Percentiles rank a stretch among this genome's conserved stretches.
These are phyloP conservation scores for Pleurotus platypus DNA, from an alignment of 768 basidiomycete genomes.

Conservation along the genomic window DNA sequence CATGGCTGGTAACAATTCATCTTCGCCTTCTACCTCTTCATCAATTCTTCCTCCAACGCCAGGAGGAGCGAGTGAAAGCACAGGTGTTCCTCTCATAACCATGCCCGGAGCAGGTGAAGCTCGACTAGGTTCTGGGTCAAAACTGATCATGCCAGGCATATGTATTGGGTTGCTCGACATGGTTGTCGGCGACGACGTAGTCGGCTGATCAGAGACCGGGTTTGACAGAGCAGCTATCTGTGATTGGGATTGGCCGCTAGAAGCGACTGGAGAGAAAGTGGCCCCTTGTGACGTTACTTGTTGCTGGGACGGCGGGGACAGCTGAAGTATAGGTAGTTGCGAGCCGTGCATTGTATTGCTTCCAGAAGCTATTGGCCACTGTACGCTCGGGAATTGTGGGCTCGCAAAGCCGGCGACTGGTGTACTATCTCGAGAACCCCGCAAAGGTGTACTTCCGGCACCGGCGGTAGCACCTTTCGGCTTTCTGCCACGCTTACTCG, in stretches of 20 bases:
- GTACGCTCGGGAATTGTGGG: slow-evolving; percentile 33
- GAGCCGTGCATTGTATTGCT: slow-evolving; percentile 7
- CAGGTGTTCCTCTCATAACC: slow-evolving; percentile 5
- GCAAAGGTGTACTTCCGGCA: slow-evolving; percentile 26
- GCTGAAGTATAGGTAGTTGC: slow-evolving; percentile 8
- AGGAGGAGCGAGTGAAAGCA: slow-evolving; percentile 2
- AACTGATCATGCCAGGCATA: slow-evolving; percentile 6
- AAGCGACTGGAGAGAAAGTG: neutral
- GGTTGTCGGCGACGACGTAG: neutral
- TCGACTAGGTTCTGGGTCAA: slow-evolving; percentile 10
- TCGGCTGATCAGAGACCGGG: neutral
- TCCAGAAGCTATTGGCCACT: slow-evolving; percentile 28
- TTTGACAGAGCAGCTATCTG: neutral
- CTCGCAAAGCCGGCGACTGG: slow-evolving; percentile 8
- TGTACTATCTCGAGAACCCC: slow-evolving; percentile 9
- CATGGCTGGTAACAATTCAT: slow-evolving; percentile 80
- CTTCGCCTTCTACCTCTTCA: slow-evolving; percentile 71
- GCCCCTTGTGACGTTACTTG: neutral
- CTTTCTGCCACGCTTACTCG: slow-evolving; percentile 40
- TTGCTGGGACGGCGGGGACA: neutral
- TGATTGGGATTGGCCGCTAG: slow-evolving; percentile 10
- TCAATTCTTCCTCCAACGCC: slow-evolving; percentile 22
- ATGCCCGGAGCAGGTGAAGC: slow-evolving; percentile 11
- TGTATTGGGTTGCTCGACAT: neutral
- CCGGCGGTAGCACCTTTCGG: slow-evolving; percentile 33